A percentile compares a stretch with the other conserved stretches of the same genome.
Conservation (phyloP, 1,284 basidiomycete genomes). For the Irpex sp. region DNA sequence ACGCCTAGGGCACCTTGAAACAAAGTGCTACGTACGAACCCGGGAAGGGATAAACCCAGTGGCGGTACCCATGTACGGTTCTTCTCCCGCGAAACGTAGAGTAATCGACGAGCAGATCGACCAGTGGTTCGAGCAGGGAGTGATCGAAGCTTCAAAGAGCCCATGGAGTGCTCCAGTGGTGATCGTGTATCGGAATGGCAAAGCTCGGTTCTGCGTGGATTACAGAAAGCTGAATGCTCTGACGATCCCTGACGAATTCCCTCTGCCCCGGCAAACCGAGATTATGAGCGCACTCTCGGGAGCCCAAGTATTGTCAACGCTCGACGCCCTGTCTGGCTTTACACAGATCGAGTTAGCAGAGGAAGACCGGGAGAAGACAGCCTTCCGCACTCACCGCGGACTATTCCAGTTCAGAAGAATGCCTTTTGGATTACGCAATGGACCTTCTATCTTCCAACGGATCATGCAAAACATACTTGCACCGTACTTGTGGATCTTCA, state of each 20-base stretch:
- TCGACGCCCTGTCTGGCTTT: conserved; percentile 39
- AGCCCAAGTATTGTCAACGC: conserved; percentile 29
- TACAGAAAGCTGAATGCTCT: conserved; percentile 25
- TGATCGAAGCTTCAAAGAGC: conserved; percentile 32
- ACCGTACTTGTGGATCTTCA: conserved; percentile 36
- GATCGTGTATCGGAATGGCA: conserved; percentile 30
- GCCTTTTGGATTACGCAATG: no score
- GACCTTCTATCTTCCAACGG: conserved; percentile 32
- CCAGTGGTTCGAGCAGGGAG: conserved; percentile 24
- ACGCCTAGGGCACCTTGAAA: background rate
- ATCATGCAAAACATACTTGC: conserved; percentile 37
- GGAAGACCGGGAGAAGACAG: conserved; percentile 32
- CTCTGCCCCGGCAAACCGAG: conserved; percentile 35
- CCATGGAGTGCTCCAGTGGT: conserved; percentile 33
- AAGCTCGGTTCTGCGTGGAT: conserved; percentile 22
- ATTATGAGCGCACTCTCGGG: conserved; percentile 34
- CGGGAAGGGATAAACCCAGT: conserved; percentile 15
- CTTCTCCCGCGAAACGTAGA: conserved; percentile 28
- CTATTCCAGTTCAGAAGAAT: no score
- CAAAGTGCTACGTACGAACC: background rate
- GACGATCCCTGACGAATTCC: conserved; percentile 38
- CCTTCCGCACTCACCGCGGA: conserved; percentile 36
- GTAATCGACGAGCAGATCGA: conserved; percentile 31
- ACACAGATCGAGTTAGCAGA: conserved; percentile 32
- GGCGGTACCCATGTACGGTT: conserved; percentile 21